Evolutionary conservation across 495 filamentous ascomycete species (phyloP).

Genomic region (Bacidia rubella): DNA sequence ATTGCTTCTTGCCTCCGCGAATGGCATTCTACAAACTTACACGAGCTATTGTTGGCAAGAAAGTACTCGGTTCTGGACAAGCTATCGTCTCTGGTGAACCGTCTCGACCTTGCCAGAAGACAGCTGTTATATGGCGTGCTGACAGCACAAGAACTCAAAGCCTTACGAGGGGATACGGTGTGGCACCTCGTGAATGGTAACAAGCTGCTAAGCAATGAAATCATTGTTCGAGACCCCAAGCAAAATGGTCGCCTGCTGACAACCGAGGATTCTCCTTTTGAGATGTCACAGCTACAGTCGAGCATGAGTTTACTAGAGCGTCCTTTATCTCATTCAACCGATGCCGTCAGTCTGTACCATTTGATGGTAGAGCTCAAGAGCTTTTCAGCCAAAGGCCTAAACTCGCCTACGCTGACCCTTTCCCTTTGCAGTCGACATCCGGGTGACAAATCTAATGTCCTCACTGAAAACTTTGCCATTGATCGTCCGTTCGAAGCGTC

Average conservation of each 20-base stretch:
- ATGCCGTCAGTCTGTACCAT: constrained; percentile 67
- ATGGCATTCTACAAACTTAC: constrained; percentile 95
- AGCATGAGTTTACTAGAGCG: constrained; percentile 89
- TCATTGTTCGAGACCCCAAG: constrained; percentile 82
- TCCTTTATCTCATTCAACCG: constrained; percentile 49
- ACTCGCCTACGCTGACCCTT: constrained; percentile 63
- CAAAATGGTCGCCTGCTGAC: constrained; percentile 77
- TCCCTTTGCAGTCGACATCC: constrained; percentile 60
- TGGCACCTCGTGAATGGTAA: constrained; percentile 93
- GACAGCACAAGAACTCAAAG: constrained; percentile 65
- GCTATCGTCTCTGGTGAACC: constrained; percentile 62
- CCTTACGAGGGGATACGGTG: constrained; percentile 69
- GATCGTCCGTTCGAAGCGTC: constrained; percentile 51
- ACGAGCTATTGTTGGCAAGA: constrained; percentile 74
- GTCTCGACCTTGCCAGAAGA: constrained; percentile 67
- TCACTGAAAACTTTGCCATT: constrained; percentile 74
- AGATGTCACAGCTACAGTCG: constrained; percentile 81
- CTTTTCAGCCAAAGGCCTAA: constrained; percentile 56
- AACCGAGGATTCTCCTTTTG: constrained; percentile 82
- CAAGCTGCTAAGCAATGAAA: constrained; percentile 78
- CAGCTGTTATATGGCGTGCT: constrained; percentile 90
- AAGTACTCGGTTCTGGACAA: constrained; percentile 72
- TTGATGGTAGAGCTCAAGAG: constrained; percentile 71
- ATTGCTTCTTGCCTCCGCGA: constrained; percentile 91
- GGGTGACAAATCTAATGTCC: constrained; percentile 43